Evolutionary conservation across 176 grass and related monocot species (phyloP).

Genomic region (Musa beccarii): DNA sequence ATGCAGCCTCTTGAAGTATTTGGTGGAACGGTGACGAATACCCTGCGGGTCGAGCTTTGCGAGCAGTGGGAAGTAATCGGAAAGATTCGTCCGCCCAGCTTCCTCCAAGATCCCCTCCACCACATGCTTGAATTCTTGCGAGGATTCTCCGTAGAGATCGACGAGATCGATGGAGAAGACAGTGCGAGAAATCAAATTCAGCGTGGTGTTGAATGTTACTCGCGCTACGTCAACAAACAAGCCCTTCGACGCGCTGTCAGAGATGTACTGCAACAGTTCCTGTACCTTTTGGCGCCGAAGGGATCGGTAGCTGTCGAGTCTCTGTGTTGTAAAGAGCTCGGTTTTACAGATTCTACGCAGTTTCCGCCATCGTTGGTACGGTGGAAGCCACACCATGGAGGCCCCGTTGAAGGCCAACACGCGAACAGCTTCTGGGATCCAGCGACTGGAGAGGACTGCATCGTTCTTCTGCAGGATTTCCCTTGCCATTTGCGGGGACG

Average conservation of each 20-base stretch:
- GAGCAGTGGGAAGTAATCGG: constrained; percentile 41
- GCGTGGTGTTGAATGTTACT: constrained; percentile 19
- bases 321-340: constrained; percentile 19
- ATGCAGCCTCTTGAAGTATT: constrained; percentile 19
- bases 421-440: constrained; percentile 10
- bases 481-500: constrained; percentile 14
- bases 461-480: constrained; percentile 36
- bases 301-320: constrained; percentile 22
- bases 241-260: neutral
- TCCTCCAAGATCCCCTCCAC: constrained; percentile 26
- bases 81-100: constrained; percentile 28
- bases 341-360: constrained; percentile 21
- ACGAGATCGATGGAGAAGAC: constrained; percentile 40
- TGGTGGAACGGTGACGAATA: constrained; percentile 4
- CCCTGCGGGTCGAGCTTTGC: constrained; percentile 39
- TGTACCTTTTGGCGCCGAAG: constrained; percentile 19
- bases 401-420: neutral
- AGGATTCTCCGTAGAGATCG: constrained; percentile 25
- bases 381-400: constrained; percentile 34
- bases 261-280: constrained; percentile 19
- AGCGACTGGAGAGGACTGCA: constrained; percentile 14
- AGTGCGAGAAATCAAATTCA: constrained; percentile 37
- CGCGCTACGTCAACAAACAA: constrained; percentile 20
- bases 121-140: constrained; percentile 24
- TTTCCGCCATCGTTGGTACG: constrained; percentile 23